Conservation (phyloP, 2,329 filamentous ascomycete species). For the Ophiocordyceps camponoti-saundersi region DNA sequence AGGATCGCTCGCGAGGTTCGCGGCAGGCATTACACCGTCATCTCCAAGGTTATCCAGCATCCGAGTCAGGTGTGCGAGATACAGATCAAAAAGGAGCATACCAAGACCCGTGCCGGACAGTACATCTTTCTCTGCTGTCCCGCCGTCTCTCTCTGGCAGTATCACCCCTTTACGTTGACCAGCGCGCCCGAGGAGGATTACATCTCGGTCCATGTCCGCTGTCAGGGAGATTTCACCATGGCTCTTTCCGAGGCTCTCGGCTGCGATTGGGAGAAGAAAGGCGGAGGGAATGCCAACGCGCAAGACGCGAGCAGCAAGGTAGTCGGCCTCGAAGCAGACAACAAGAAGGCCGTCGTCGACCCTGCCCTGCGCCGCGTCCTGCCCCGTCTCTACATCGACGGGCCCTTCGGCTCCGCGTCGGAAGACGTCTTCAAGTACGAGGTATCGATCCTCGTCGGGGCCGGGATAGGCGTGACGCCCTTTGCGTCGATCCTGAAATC, state of each 20-base stretch:
- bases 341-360: slow-evolving; percentile 34
- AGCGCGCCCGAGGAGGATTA: slow-evolving; percentile 82
- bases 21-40: slow-evolving; percentile 67
- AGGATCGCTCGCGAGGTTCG: slow-evolving; percentile 62
- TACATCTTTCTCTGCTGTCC: slow-evolving; percentile 85
- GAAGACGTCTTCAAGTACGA: slow-evolving; percentile 87
- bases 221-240: slow-evolving; percentile 68
- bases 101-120: slow-evolving; percentile 64
- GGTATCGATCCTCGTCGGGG: slow-evolving; percentile 60
- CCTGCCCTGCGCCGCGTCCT: slow-evolving; percentile 56
- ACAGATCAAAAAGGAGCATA: slow-evolving; percentile 81
- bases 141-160: slow-evolving; percentile 74
- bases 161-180: slow-evolving; percentile 74
- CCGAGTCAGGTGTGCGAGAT: slow-evolving; percentile 81
- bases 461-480: slow-evolving; percentile 73
- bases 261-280: slow-evolving; percentile 48
- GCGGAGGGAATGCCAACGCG: slow-evolving; percentile 1
- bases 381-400: slow-evolving; percentile 67
- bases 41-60: slow-evolving; percentile 80
- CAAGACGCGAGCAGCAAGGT: slow-evolving; percentile 41
- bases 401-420: slow-evolving; percentile 71
- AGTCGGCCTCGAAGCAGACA: slow-evolving; percentile 46
- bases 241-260: slow-evolving; percentile 53
- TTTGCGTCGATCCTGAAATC: slow-evolving; percentile 79
- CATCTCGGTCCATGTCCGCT: slow-evolving; percentile 72